Conservation (phyloP, 2,329 filamentous ascomycete species). For the Exophiala sp. region DNA sequence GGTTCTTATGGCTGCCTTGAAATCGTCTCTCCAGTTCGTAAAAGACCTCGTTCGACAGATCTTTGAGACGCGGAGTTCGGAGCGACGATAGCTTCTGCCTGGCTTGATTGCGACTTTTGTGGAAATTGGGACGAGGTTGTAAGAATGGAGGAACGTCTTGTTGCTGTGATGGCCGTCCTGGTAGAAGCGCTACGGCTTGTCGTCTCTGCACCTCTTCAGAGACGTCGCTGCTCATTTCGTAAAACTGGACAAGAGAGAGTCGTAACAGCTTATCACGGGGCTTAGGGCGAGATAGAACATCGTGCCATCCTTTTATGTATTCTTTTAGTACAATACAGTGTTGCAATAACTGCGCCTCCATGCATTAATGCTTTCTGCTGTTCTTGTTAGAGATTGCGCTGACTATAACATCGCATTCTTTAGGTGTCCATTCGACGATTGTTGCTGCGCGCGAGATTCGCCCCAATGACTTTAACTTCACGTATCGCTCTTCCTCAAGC, state of each 20-base stretch:
- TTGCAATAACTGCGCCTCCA: constrained; percentile 70
- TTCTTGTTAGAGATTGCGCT: constrained; percentile 67
- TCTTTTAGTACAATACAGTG: constrained; percentile 77
- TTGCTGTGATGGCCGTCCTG: constrained; percentile 38
- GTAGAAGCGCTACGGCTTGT: constrained; percentile 59
- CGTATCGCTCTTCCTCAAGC: too few relatives aligned
- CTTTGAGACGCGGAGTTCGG: constrained; percentile 79
- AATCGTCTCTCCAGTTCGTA: constrained; percentile 90
- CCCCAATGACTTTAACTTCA: too few relatives aligned
- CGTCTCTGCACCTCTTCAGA: constrained; percentile 90
- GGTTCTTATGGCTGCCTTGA: constrained; percentile 35
- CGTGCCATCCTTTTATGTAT: constrained; percentile 56
- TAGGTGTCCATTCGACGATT: not conserved
- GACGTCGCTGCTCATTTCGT: constrained; percentile 95
- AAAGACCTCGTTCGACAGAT: constrained; percentile 92
- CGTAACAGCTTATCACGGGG: constrained; percentile 91
- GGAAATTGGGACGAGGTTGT: constrained; percentile 81
- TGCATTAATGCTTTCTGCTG: constrained; percentile 55
- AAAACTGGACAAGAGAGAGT: constrained; percentile 87
- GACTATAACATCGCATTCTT: constrained; percentile 37
- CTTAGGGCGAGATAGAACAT: constrained; percentile 51
- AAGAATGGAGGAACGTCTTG: constrained; percentile 65
- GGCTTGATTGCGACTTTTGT: constrained; percentile 95
- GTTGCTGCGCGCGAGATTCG: too few relatives aligned
- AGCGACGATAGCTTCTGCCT: constrained; percentile 90